phyloP scores from a whole-genome alignment of 164 flowering plant species.

The Stephania yunnanensis region DNA sequence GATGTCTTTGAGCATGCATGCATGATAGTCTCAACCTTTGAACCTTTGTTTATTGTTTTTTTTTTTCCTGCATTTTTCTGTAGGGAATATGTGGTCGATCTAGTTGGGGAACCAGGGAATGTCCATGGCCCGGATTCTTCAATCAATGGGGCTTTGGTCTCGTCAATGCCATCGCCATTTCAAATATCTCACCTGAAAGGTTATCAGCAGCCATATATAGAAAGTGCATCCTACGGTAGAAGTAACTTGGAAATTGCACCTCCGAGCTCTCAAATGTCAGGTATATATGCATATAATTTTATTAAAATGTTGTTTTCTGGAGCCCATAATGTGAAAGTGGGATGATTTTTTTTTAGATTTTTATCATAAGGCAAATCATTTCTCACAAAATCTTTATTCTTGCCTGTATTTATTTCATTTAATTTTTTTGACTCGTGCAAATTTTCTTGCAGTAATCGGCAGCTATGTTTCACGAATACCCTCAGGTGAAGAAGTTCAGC shows the following conservation, averaged over 20 bases:
- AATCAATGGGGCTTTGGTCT: conserved; percentile 52
- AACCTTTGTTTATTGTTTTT: background rate
- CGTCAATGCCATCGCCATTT: conserved; percentile 70
- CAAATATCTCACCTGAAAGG: conserved; percentile 54
- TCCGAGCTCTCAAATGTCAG: conserved; percentile 33
- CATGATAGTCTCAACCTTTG: background rate
- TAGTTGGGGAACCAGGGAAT: conserved; percentile 89
- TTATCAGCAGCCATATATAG: conserved; percentile 36
- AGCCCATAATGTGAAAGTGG: background rate
- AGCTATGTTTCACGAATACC: conserved; percentile 19
- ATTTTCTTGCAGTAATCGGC: conserved; percentile 8
- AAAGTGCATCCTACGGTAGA: conserved; percentile 27
- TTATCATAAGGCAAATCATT: background rate
- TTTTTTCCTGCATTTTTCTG: background rate
- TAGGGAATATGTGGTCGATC: conserved; percentile 96
- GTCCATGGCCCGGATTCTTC: conserved; percentile 82
- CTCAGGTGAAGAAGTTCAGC: conserved; percentile 16
- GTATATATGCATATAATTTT: conserved; percentile 24
- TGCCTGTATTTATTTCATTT: background rate
- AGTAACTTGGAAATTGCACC: conserved; percentile 21
- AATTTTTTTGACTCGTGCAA: background rate
- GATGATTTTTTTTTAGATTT: background rate
- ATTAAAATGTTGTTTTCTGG: background rate
- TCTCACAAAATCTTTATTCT: background rate
- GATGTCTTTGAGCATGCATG: background rate